Percentiles rank a stretch among this genome's conserved stretches.
Conservation (phyloP, 2,329 filamentous ascomycete species). For the Sarocladiaceae sp. region DNA sequence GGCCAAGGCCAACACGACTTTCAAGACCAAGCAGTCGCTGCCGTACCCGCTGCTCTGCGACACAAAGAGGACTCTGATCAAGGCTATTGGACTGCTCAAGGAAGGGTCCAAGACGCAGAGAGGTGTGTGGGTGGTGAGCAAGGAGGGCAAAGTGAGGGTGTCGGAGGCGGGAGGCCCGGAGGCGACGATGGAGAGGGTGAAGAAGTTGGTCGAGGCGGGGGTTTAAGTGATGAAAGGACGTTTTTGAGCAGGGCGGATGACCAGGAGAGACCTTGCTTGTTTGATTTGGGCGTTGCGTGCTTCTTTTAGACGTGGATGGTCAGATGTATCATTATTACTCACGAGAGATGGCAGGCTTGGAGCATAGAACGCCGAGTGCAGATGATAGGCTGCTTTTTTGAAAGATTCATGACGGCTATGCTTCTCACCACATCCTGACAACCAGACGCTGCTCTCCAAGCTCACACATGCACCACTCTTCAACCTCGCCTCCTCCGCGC, state of each 20-base stretch:
- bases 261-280: neutral
- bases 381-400: too few relatives aligned
- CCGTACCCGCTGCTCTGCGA: constrained; percentile 88
- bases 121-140: constrained; percentile 83
- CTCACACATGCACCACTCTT: too few relatives aligned
- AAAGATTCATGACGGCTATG: too few relatives aligned
- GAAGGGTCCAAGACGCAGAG: constrained; percentile 64
- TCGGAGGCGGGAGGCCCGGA: constrained; percentile 70
- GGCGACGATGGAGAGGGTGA: constrained; percentile 70
- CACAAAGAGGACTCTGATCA: constrained; percentile 64
- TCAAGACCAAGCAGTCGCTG: constrained; percentile 85
- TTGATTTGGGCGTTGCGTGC: neutral
- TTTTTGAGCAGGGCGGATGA: neutral
- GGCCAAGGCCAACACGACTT: constrained; percentile 85
- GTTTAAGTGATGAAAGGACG: neutral
- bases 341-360: too few relatives aligned
- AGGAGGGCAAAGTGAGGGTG: constrained; percentile 72
- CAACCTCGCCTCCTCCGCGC: too few relatives aligned
- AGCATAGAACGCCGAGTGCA: too few relatives aligned
- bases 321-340: too few relatives aligned
- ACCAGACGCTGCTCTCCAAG: too few relatives aligned
- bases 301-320: too few relatives aligned
- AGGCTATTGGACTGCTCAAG: constrained; percentile 86
- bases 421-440: too few relatives aligned
- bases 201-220: constrained; percentile 55